These are phyloP conservation scores for Trichoderma cornu-damae DNA, from an alignment of 2,329 filamentous ascomycete genomes.

Conservation along the genomic window DNA sequence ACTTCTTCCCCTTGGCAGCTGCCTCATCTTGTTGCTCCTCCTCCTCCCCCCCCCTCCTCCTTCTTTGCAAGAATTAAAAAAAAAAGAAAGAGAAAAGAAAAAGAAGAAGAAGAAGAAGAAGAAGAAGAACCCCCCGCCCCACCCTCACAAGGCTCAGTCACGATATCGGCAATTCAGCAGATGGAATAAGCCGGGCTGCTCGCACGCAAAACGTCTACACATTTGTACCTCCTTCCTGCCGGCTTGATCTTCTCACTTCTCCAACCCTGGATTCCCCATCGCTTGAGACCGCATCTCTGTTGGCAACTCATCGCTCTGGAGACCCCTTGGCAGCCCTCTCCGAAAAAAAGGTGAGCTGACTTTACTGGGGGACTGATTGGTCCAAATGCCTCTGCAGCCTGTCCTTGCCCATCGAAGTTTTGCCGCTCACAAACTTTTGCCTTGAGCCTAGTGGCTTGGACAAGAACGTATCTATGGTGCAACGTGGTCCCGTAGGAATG, in stretches of 20 bases:
- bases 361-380: slow-evolving; percentile 10
- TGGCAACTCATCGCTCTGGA: neutral
- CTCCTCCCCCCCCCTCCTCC: neutral
- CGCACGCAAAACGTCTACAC: neutral
- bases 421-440: slow-evolving; percentile 4
- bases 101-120: no score
- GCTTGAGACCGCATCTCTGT: neutral
- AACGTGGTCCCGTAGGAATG: slow-evolving; percentile 12
- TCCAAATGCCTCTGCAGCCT: neutral
- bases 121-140: no score
- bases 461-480: slow-evolving; percentile 4
- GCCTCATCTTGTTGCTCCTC: no score
- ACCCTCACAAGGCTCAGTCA: neutral
- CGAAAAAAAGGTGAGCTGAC: slow-evolving; percentile 18
- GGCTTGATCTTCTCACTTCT: neutral
- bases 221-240: neutral
- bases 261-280: neutral
- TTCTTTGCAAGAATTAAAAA: no score
- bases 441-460: slow-evolving; percentile 12
- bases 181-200: neutral
- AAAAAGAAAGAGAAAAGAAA: no score
- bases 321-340: neutral
- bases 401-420: neutral
- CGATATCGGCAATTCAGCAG: neutral
- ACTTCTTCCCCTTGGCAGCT: neutral